These are phyloP conservation scores for Cladosporium sp. DNA, from an alignment of 2,329 filamentous ascomycete species.

Conservation along the genomic window DNA sequence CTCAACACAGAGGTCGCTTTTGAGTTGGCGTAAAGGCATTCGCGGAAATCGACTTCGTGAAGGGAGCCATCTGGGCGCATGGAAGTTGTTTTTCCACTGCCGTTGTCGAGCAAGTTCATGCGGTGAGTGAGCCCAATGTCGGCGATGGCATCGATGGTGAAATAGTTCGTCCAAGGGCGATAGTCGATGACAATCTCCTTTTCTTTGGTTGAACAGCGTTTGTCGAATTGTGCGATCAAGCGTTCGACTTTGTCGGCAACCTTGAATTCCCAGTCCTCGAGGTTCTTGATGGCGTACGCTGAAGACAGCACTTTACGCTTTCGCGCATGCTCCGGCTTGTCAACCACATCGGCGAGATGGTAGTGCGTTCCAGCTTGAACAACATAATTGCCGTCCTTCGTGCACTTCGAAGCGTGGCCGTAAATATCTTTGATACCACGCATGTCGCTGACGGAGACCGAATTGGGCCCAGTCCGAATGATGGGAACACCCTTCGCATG, in stretches of 20 bases:
- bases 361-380: conserved; percentile 35
- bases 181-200: conserved; percentile 39
- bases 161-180: conserved; percentile 41
- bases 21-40: conserved; percentile 53
- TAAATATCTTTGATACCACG: conserved; percentile 45
- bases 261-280: conserved; percentile 45
- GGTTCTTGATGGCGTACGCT: conserved; percentile 43
- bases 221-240: conserved; percentile 39
- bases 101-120: conserved; percentile 41
- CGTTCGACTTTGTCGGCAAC: conserved; percentile 40
- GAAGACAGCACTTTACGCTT: conserved; percentile 43
- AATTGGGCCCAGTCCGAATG: conserved; percentile 49
- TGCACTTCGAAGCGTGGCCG: conserved; percentile 39
- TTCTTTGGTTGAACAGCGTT: conserved; percentile 29
- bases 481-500: conserved; percentile 47
- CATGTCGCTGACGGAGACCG: conserved; percentile 44
- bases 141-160: conserved; percentile 41
- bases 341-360: conserved; percentile 42
- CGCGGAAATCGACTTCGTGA: conserved; percentile 50
- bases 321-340: conserved; percentile 41
- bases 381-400: conserved; percentile 39
- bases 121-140: conserved; percentile 42
- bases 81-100: conserved; percentile 33
- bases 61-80: conserved; percentile 41
- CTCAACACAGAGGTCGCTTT: conserved; percentile 52